These are phyloP conservation scores for Aspergillus bombycis DNA, from an alignment of 2,329 filamentous ascomycete species.

Conservation along the genomic window DNA sequence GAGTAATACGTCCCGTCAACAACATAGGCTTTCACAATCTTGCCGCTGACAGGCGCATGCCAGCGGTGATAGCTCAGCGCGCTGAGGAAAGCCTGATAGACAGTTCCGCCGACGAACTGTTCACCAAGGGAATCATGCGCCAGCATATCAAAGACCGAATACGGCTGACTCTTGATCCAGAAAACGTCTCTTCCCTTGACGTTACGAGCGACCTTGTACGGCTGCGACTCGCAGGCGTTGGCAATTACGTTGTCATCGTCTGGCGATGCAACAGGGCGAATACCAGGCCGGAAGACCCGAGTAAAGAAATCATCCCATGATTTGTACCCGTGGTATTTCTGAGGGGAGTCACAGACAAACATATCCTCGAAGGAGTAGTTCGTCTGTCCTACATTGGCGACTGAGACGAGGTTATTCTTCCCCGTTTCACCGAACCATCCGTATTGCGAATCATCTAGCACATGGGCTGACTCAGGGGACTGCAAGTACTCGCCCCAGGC, in stretches of 20 bases:
- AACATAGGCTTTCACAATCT: constrained; percentile 59
- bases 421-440: constrained; percentile 62
- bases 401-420: constrained; percentile 37
- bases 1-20: constrained; percentile 70
- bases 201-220: constrained; percentile 56
- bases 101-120: constrained; percentile 64
- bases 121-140: constrained; percentile 54
- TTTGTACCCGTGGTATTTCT: constrained; percentile 54
- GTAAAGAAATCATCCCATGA: constrained; percentile 76
- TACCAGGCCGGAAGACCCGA: constrained; percentile 55
- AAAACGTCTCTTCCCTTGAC: constrained; percentile 64
- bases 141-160: constrained; percentile 68
- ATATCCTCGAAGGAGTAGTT: constrained; percentile 21
- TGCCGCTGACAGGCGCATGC: constrained; percentile 70
- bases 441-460: constrained; percentile 44
- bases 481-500: constrained; percentile 58
- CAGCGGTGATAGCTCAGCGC: constrained; percentile 72
- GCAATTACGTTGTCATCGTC: constrained; percentile 53
- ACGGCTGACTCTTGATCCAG: constrained; percentile 71
- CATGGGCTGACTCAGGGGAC: constrained; percentile 59
- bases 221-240: constrained; percentile 67
- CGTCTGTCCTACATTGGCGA: constrained; percentile 11
- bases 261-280: constrained; percentile 64
- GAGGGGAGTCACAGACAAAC: constrained; percentile 22
- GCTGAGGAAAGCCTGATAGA: constrained; percentile 72